Evolutionary conservation across 345 rosid genomes (phyloP).

Genomic region (Eutrema heterophyllum): DNA sequence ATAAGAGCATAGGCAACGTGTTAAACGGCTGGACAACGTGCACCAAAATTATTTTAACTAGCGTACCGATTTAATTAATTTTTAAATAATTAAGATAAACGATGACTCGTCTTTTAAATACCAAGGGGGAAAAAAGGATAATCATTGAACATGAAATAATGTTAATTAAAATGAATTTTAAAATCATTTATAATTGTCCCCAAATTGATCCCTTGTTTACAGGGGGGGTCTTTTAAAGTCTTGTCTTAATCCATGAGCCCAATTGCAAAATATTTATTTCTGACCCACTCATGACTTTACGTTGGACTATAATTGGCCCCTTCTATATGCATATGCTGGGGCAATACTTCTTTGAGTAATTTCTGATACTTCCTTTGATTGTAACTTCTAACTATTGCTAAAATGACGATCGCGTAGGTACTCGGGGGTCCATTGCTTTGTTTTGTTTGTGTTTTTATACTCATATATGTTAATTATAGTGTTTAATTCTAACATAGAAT

Average conservation of each 20-base stretch:
- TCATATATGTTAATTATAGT: not conserved
- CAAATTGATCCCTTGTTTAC: not conserved
- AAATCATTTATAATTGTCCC: not conserved
- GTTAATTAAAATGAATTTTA: not conserved
- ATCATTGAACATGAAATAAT: not conserved
- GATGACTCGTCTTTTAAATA: slow-evolving; percentile 1
- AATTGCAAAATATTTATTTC: not conserved
- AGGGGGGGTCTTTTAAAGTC: not conserved
- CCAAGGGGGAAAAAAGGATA: not conserved
- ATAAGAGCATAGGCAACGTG: slow-evolving; percentile 18
- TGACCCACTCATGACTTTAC: not conserved
- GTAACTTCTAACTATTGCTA: not conserved
- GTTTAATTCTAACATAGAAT: not conserved
- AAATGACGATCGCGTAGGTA: not conserved
- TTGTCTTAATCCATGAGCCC: not conserved
- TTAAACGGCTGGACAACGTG: slow-evolving; percentile 32
- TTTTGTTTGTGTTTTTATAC: not conserved
- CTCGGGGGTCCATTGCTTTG: not conserved
- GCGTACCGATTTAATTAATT: not conserved
- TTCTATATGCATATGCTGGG: not conserved
- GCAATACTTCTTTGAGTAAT: not conserved
- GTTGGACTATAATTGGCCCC: not conserved
- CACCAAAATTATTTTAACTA: slow-evolving; percentile 12
- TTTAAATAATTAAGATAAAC: not conserved
- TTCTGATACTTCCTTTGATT: not conserved